Evolutionary conservation across 345 rosid species (phyloP), one percentile per base, ranked within the genome.

Genomic region (Gossypium australe): DNA sequence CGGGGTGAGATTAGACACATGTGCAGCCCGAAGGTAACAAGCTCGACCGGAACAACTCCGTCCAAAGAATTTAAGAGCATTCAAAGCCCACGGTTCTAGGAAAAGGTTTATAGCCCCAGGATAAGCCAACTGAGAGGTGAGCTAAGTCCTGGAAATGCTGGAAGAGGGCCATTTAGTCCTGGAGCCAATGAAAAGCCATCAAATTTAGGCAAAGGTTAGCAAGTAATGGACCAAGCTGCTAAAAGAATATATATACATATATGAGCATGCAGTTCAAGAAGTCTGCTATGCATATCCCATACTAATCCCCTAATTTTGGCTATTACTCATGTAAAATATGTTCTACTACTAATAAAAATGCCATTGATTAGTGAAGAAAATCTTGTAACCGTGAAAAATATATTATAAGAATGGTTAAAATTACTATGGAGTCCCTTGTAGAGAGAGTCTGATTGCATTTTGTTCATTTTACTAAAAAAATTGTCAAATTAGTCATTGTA

Each of bases 1-100:
- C 82, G 97, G 57, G 97, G 97, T 48, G 97, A 92, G 88, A 82
- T 94, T 71, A 85, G 94, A 73, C 87, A 85, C 44, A 55, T 82
- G 45, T 87, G 82, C 77, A 94, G 97, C 79, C 78, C 84, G 3
- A 94, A 89, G 82, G 76, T 82, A 4, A 81, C 82, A 18, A 81
- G 87, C 55, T 58, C 86, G 2, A 75, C 79, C 4, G 77, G 41
- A 34, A 34, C 80, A 6, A 81, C 96, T 2, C 84, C 92, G n/a
- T 78, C 85, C 41, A 80, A 74, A 74, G 88, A 90, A 65, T 82
- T 86, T 53, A 83, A 80, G 75, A 18, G 60, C 25, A 56, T n/a
- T 56, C 24, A 56, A 24, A 91, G 94, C 78, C 92, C 97, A 2
- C 77, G 87, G n/a, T 71, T 85, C 29, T 78, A 88, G 1, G 96